Base-by-base conservation (phyloP, 345 rosid genomes). In the Ceriops decandra region DNA sequence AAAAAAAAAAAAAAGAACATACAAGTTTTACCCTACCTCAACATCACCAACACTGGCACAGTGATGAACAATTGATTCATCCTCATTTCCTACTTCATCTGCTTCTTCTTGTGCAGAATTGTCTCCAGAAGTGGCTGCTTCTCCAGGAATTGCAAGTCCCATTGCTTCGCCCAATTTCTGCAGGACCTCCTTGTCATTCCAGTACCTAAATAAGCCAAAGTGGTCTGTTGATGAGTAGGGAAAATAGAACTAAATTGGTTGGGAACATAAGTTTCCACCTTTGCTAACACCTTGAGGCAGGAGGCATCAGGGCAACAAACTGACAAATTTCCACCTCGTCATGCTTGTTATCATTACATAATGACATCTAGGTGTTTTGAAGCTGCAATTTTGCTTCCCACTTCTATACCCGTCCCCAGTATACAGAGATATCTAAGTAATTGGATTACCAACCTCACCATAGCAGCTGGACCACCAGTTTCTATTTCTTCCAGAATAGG, bases 111-210 rank as follows among this genome's bases (percentile, higher is more conserved):
- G 80, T 5, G 62, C 90, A 36, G 82, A 42, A 68, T 76, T 77
- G 56, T 80, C 89, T 62, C 83, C 83, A 35, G 98, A 86, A 80
- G 87, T 80, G 32, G 90, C 70, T 30, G 83, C 88, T 66, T 86
- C 95, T 61, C 85, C 92, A 36, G 71, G 68, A 80, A 75, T 85
- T 19, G 95, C 88, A 68, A 91, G 88, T 60, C 99, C 97, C 97
- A 95, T 95, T 68, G 99, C 98, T 86, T 91, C 95, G 62, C 99
- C 98, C 77, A 95, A 84, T 85, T 91, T 91, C 78, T 87, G 83
- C 78, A 90, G 76, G 58, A 91, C 99, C 0, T 90, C 98, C 80
- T 90, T 88, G 76, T 91, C 98, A 76, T 91, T 91, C 99, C 98
- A 90, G 79, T 95, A 91, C 90, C 99, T 91, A 74, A 7, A 33